Conservation (phyloP, 192 early-diverging fungal species). For the Obelidium mucronatum region DNA sequence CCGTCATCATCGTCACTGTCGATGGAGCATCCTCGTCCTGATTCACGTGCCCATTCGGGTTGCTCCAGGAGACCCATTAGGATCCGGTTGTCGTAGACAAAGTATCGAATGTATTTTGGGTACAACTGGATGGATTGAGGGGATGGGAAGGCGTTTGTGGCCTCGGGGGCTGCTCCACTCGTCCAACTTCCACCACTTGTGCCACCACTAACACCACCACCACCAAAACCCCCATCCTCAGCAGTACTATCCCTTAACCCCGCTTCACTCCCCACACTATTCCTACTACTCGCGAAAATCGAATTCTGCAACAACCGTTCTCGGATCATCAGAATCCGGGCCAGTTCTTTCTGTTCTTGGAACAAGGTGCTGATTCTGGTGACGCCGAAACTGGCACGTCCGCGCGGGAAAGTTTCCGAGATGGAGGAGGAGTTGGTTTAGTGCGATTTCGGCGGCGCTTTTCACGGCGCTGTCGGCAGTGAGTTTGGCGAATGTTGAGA, state of each 20-base stretch:
- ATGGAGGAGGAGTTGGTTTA: constrained; percentile 74
- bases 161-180: too few relatives aligned
- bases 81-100: constrained; percentile 69
- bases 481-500: constrained; percentile 61
- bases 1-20: neutral
- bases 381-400: constrained; percentile 66
- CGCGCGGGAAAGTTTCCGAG: constrained; percentile 75
- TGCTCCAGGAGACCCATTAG: constrained; percentile 74
- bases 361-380: constrained; percentile 67
- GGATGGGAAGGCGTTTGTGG: too few relatives aligned
- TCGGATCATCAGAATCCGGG: constrained; percentile 31
- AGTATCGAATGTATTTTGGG: constrained; percentile 67
- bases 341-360: constrained; percentile 60
- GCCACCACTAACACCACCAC: too few relatives aligned
- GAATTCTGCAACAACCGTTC: neutral
- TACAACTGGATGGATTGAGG: too few relatives aligned
- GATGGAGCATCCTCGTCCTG: neutral
- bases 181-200: too few relatives aligned
- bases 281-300: neutral
- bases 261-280: neutral
- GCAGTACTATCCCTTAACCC: neutral
- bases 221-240: neutral
- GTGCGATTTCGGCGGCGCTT: constrained; percentile 74
- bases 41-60: constrained; percentile 44
- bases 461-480: constrained; percentile 67